These are phyloP conservation scores for Saturnispora besseyi DNA, from an alignment of 805 yeast genomes.

Conservation along the genomic window DNA sequence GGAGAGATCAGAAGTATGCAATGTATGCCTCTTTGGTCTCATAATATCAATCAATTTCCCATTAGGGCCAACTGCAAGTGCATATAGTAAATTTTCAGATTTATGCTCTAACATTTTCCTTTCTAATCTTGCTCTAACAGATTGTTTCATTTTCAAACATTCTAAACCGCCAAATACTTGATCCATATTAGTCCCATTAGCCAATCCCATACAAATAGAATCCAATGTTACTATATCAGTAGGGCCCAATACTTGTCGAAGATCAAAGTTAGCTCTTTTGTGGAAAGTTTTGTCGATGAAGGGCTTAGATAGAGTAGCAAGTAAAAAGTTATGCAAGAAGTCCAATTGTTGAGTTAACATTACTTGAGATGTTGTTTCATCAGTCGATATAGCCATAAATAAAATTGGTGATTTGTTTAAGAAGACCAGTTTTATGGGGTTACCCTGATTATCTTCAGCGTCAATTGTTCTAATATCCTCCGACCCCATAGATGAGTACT, in stretches of 20 bases:
- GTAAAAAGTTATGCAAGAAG: conserved; percentile 61
- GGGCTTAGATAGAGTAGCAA: conserved; percentile 79
- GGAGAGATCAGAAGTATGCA: conserved; percentile 77
- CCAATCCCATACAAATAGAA: conserved; percentile 46
- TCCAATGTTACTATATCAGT: conserved; percentile 68
- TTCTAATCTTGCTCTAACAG: conserved; percentile 50
- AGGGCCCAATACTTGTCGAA: conserved; percentile 64
- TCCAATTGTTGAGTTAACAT: conserved; percentile 58
- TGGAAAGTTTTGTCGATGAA: conserved; percentile 61
- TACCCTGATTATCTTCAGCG: conserved; percentile 28
- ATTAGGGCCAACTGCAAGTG: conserved; percentile 55
- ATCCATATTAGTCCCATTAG: conserved; percentile 45
- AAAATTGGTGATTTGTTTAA: conserved; percentile 60
- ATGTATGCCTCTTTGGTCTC: conserved; percentile 67
- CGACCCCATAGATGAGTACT: conserved; percentile 29
- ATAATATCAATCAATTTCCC: conserved; percentile 60
- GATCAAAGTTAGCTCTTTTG: conserved; percentile 70
- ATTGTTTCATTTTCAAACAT: conserved; percentile 48
- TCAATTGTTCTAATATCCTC: conserved; percentile 42
- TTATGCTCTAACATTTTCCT: conserved; percentile 41
- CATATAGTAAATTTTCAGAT: conserved; percentile 58
- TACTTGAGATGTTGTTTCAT: conserved; percentile 39
- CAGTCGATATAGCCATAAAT: conserved; percentile 56
- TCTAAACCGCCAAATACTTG: conserved; percentile 58
- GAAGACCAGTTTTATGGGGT: conserved; percentile 46